Base-by-base conservation (phyloP, 176 grass and related monocot species). In the Ensete ventricosum region DNA sequence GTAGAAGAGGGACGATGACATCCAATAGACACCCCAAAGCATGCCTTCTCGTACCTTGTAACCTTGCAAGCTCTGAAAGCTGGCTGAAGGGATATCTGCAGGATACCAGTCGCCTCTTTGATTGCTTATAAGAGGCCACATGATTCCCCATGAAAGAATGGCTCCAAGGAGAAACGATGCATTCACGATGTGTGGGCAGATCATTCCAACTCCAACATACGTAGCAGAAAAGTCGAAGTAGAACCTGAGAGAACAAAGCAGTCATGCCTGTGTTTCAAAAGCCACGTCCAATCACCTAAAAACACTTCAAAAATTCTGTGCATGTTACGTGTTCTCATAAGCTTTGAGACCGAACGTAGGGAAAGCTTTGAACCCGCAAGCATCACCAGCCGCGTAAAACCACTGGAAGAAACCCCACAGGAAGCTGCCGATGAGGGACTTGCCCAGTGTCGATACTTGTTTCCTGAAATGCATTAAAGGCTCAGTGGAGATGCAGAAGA, bases 151-250 rank as follows among this genome's bases (percentile, higher is more conserved):
- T 8, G 90, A 97, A 16, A 97, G 59, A 21, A 97, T 77, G 10
- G 87, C 90, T 17, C 93, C 90, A 1, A 97, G 49, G 10, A 97
- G 88, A 22, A 97, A 70, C 1, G 92, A 96, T 62, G 75, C 5
- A 81, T 96, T 96, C 16, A 96, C 92, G 43, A 92, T 84, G 75
- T 92, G 86, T 0, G 92, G 92, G 71, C 89, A 96, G 64, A 96
- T 96, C 92, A 92, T 96, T 55, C 92, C 92, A 0, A 92, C 89
- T 77, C 92, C 92, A 2, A 92, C 81, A 52, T 96, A 96, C 11
- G 82, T 96, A 16, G 89, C 69, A 53, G 92, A 96, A 83, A 96
- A 96, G 58, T 97, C 90, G 57, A 97, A 97, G 69, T 69, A 88
- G 76, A 93, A 93, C 77, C 93, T 92, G 64, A n/a, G 62, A 79